These are phyloP conservation scores for Imleria badia DNA, from an alignment of 768 basidiomycete species.

Conservation along the genomic window DNA sequence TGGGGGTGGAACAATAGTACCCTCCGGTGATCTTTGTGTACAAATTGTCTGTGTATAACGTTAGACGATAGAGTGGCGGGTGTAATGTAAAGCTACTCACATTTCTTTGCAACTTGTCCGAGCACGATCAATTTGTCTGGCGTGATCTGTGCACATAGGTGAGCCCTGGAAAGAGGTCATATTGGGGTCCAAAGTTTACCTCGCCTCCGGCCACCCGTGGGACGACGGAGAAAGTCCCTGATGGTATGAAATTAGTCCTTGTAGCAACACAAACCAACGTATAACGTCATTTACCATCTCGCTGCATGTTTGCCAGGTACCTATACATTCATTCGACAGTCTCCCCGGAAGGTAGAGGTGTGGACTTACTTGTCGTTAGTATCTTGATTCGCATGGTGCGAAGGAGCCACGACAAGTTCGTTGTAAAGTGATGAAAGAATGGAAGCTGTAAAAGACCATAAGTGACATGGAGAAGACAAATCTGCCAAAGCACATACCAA, in stretches of 20 bases:
- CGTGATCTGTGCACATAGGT: slow-evolving; percentile 38
- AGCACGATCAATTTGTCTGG: slow-evolving; percentile 66
- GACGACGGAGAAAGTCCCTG: slow-evolving; percentile 66
- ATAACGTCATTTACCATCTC: slow-evolving; percentile 43
- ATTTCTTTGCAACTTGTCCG: slow-evolving; percentile 66
- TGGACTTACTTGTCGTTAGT: slow-evolving; percentile 53
- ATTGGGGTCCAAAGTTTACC: slow-evolving; percentile 19
- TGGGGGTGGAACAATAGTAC: slow-evolving; percentile 9
- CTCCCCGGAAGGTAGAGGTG: background rate
- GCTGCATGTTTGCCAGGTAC: slow-evolving; percentile 71
- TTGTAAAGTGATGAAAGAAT: slow-evolving; percentile 56
- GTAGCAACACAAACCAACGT: background rate
- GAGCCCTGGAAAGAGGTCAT: background rate
- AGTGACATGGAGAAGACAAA: background rate
- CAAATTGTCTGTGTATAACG: slow-evolving; percentile 38
- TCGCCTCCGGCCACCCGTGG: slow-evolving; percentile 74
- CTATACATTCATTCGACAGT: slow-evolving; percentile 20
- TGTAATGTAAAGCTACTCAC: slow-evolving; percentile 22
- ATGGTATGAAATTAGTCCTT: background rate
- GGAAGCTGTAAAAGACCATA: slow-evolving; percentile 17
- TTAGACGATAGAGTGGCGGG: background rate
- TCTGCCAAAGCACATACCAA: slow-evolving; percentile 37
- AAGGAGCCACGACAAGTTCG: slow-evolving; percentile 61
- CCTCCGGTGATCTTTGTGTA: slow-evolving; percentile 62
- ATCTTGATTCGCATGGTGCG: slow-evolving; percentile 68